A percentile compares a stretch with the other conserved stretches of the same genome.
Evolutionary conservation across 2,329 filamentous ascomycete species (phyloP).

Genomic region (Microsporum ferrugineum): DNA sequence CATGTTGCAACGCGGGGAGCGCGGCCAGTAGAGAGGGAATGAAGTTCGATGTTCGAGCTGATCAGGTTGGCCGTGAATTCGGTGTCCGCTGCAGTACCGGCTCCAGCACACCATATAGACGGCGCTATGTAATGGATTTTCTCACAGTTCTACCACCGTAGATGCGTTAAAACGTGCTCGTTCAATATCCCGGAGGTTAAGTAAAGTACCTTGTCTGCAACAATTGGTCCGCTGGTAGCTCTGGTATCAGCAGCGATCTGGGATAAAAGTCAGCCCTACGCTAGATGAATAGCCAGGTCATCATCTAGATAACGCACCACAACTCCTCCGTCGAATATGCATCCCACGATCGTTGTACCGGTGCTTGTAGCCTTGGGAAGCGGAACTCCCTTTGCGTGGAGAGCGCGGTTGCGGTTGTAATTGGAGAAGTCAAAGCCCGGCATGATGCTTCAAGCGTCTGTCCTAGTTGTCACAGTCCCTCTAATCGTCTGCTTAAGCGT

Average conservation of each 20-base stretch:
- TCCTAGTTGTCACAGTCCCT: neutral
- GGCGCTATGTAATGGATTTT: slow-evolving; percentile 98
- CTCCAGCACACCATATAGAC: slow-evolving; percentile 98
- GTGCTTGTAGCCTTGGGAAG: slow-evolving; percentile 97
- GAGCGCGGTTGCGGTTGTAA: slow-evolving; percentile 95
- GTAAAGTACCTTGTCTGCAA: slow-evolving; percentile 74
- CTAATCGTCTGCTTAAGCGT: neutral
- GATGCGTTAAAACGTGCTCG: neutral
- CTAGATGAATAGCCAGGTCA: slow-evolving; percentile 17
- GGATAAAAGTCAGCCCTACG: neutral
- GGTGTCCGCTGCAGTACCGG: slow-evolving; percentile 93
- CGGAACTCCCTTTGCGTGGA: slow-evolving; percentile 87
- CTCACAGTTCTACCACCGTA: slow-evolving; percentile 67
- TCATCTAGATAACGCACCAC: slow-evolving; percentile 46
- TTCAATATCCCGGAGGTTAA: neutral
- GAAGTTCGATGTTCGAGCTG: slow-evolving; percentile 95
- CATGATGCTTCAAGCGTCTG: slow-evolving; percentile 44
- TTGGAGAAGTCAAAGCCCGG: slow-evolving; percentile 98
- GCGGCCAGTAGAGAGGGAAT: slow-evolving; percentile 89
- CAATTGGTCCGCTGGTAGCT: slow-evolving; percentile 93
- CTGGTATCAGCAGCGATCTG: slow-evolving; percentile 96
- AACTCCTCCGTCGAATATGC: slow-evolving; percentile 89
- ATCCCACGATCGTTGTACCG: slow-evolving; percentile 96
- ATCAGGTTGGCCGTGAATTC: slow-evolving; percentile 98
- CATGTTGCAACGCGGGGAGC: slow-evolving; percentile 95